A percentile compares a stretch with the other conserved stretches of the same genome.
These are phyloP conservation scores for Globisporangium nunn DNA, from an alignment of 352 stramenopile genomes.

Conservation along the genomic window DNA sequence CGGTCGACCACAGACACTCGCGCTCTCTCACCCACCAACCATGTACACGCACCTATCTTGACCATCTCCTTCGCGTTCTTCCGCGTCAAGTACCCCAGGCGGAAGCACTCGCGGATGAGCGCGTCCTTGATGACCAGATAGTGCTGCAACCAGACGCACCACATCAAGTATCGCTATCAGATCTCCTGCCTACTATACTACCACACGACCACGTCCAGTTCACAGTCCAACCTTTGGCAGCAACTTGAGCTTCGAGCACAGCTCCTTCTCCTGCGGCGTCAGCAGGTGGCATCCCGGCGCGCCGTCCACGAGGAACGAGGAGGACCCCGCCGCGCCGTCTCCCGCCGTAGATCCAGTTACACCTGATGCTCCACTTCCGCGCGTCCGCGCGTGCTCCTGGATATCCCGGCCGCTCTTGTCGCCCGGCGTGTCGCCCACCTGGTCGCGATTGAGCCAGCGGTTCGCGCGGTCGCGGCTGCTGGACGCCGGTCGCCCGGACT, in stretches of 20 bases:
- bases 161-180: background rate
- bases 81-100: slow-evolving; percentile 67
- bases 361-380: slow-evolving; percentile 8
- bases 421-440: slow-evolving; percentile 16
- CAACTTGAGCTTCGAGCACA: slow-evolving; percentile 88
- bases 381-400: slow-evolving; percentile 16
- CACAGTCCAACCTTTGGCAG: slow-evolving; percentile 63
- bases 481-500: slow-evolving; percentile 47
- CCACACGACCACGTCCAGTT: background rate
- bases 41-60: slow-evolving; percentile 73
- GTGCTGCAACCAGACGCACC: slow-evolving; percentile 34
- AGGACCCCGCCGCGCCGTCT: slow-evolving; percentile 15
- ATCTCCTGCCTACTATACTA: background rate
- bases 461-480: slow-evolving; percentile 58
- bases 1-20: background rate
- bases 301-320: slow-evolving; percentile 71
- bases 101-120: slow-evolving; percentile 86
- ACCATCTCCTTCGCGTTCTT: slow-evolving; percentile 83
- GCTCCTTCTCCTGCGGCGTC: slow-evolving; percentile 84
- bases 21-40: background rate
- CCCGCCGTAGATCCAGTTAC: background rate
- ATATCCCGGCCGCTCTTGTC: slow-evolving; percentile 9
- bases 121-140: slow-evolving; percentile 95
- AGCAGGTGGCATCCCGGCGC: slow-evolving; percentile 85
- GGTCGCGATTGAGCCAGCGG: slow-evolving; percentile 57